A percentile compares a stretch with the other conserved stretches of the same genome.
phyloP scores from a whole-genome alignment of 257 asterid genomes.

The Petrea volubilis region DNA sequence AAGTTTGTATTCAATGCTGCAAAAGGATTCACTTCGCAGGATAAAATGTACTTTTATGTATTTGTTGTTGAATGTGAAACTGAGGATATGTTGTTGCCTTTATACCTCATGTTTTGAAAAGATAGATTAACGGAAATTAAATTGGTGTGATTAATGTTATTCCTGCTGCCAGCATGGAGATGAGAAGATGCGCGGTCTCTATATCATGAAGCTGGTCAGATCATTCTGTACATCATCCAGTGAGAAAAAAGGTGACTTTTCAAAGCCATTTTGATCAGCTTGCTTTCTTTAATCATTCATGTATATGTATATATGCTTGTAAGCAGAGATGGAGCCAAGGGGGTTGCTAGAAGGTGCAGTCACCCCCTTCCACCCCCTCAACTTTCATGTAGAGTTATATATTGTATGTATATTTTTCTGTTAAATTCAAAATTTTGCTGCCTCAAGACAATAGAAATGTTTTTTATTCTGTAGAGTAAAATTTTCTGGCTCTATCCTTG shows the following conservation, averaged over 20 bases:
- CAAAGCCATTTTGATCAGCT: conserved; percentile 16
- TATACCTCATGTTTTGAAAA: background rate
- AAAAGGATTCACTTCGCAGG: background rate
- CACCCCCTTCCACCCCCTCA: too few species aligned
- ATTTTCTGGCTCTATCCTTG: background rate
- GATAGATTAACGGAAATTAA: background rate
- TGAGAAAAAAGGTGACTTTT: conserved; percentile 48
- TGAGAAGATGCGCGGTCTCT: conserved; percentile 82
- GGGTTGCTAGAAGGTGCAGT: too few species aligned
- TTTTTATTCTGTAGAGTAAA: too few species aligned
- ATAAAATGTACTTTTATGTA: background rate
- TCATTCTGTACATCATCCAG: conserved; percentile 75
- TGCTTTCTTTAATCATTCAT: background rate
- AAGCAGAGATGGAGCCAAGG: too few species aligned
- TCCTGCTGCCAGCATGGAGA: conserved; percentile 58
- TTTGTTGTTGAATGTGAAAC: background rate
- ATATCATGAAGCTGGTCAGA: conserved; percentile 88
- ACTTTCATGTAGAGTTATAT: too few species aligned
- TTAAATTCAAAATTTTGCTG: too few species aligned
- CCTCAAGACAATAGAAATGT: too few species aligned
- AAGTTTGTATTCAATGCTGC: conserved; percentile 3
- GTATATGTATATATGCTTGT: too few species aligned
- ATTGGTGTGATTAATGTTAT: conserved; percentile 19
- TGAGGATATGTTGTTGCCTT: background rate
- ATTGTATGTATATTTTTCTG: too few species aligned